These are phyloP conservation scores for Myriosclerotinia scirpicola DNA, from an alignment of 2,329 filamentous ascomycete genomes.

Conservation along the genomic window DNA sequence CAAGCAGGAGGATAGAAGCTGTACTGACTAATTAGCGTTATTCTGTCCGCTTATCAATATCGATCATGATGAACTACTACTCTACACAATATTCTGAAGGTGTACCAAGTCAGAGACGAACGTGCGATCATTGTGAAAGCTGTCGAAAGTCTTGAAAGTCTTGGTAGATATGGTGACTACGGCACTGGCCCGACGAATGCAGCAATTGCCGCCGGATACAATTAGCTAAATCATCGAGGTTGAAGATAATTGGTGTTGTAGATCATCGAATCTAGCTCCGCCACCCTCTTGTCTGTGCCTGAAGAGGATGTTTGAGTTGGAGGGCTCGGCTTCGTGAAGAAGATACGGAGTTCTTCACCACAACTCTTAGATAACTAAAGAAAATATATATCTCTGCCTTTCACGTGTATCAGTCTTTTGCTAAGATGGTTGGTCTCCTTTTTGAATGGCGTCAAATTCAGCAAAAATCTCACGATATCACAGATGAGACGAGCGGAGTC, in stretches of 20 bases:
- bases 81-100: not conserved
- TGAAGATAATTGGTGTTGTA: not conserved
- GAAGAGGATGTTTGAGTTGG: not conserved
- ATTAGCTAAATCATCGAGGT: not conserved
- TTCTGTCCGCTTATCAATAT: not conserved
- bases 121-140: not conserved
- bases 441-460: not conserved
- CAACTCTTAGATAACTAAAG: not conserved
- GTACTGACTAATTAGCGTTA: constrained; percentile 1
- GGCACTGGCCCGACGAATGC: not conserved
- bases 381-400: not conserved
- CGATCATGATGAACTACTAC: not conserved
- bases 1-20: constrained; percentile 17
- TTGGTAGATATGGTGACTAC: not conserved
- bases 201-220: not conserved
- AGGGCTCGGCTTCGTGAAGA: not conserved
- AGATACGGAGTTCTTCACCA: not conserved
- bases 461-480: not conserved
- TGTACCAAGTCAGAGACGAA: constrained; percentile 3
- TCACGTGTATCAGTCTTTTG: not conserved
- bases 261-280: constrained; percentile 1
- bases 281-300: not conserved
- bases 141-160: not conserved
- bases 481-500: not conserved
- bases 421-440: not conserved